Base-by-base conservation (phyloP, 768 basidiomycete genomes). In the Lactarius deliciosus region DNA sequence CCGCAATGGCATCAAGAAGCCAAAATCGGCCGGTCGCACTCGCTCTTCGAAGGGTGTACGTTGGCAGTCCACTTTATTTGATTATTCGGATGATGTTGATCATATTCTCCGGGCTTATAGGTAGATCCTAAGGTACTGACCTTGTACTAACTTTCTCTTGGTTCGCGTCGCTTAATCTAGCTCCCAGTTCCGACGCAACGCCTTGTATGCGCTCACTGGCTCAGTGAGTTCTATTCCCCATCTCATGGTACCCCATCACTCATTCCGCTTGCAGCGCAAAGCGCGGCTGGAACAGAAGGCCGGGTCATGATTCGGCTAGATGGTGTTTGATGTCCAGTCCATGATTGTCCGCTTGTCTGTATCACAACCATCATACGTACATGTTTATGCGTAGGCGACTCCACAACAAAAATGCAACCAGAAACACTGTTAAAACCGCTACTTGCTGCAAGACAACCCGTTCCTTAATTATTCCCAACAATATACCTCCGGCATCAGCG, bases 1-100 rank as follows among this genome's bases (percentile, higher is more conserved):
- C 84, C 86, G 91, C 71, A 98, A 98, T 83, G 96, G 96, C 75
- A 96, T 98, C 83, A 94, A 91, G 82, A 86, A 83, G 77, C 90
- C 93, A 61, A 80, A 82, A 77, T 63, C 65, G 30, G 82, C 85
- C 65, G 82, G 85, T 76, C 85, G 87, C 74, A 85, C 90, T 72
- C 85, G 89, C 72, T 95, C 92, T 43, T 74, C 91, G 83, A 94
- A 87, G 82, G 96, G 95, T 85, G 96, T 98, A 85, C 69, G 93
- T 90, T 79, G 89, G 50, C 90, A 82, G 91, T 93, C 47, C n/a
- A 5, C 47, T 50, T 53, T 25, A 25, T 53, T 53, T n/a, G n/a
- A n/a, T 20, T 47, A 47, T 54, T 61, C 64, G 25, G 43, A 43
- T 47, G 63, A 36, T 43, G 28, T 45, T 50, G 60, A 28, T 16